These are phyloP conservation scores for Colletotrichum graminicola DNA, from an alignment of 2,329 filamentous ascomycete species.

Conservation along the genomic window DNA sequence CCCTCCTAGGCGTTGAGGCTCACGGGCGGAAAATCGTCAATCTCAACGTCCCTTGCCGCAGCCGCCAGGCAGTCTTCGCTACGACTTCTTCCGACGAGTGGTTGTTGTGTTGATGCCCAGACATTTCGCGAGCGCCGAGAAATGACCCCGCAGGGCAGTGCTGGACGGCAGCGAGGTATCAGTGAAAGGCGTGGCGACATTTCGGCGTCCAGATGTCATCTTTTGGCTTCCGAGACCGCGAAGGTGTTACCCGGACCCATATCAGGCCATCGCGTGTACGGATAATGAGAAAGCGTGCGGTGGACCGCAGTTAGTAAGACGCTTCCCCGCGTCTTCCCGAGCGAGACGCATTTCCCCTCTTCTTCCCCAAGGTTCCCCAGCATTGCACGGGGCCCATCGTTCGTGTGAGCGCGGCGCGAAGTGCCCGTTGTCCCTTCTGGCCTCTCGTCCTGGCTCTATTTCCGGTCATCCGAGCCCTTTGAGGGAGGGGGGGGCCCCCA, in stretches of 20 bases:
- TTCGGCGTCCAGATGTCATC: slow-evolving; percentile 33
- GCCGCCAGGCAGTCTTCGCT: background rate
- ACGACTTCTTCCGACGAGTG: slow-evolving; percentile 10
- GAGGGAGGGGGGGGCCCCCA: slow-evolving; percentile 31
- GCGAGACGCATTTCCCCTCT: slow-evolving; percentile 31
- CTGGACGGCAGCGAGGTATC: slow-evolving; percentile 26
- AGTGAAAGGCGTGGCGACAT: slow-evolving; percentile 25
- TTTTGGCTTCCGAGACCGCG: slow-evolving; percentile 38
- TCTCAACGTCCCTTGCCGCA: slow-evolving; percentile 26
- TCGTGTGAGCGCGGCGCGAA: slow-evolving; percentile 11
- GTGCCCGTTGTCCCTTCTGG: background rate
- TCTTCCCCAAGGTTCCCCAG: slow-evolving; percentile 24
- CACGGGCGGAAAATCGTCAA: slow-evolving; percentile 28
- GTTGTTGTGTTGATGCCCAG: slow-evolving; percentile 28
- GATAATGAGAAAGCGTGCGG: background rate
- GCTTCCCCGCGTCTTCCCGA: slow-evolving; percentile 23
- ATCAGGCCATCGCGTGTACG: background rate
- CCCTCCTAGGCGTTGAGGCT: slow-evolving; percentile 33
- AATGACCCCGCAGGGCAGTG: slow-evolving; percentile 39
- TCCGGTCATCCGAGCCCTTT: slow-evolving; percentile 6
- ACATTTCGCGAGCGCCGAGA: slow-evolving; percentile 33
- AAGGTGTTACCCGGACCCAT: slow-evolving; percentile 6
- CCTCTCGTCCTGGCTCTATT: slow-evolving; percentile 20
- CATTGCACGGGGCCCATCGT: slow-evolving; percentile 24
- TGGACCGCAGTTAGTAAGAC: background rate